Evolutionary conservation across 352 stramenopile genomes (phyloP).

Genomic region (Phytophthora pistaciae): DNA sequence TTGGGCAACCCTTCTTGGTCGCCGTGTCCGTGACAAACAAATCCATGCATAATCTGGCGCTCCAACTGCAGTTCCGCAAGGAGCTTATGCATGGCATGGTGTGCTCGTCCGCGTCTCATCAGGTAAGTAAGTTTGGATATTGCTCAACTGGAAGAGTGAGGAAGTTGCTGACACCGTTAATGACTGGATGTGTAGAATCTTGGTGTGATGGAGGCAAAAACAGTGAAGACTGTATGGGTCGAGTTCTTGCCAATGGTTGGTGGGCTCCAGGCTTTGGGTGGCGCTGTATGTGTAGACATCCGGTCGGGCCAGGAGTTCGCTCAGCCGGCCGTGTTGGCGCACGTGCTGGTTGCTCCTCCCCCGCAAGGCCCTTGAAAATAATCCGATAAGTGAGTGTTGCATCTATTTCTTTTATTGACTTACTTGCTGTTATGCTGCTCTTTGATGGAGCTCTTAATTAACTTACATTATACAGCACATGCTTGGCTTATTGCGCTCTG

Average conservation of each 20-base stretch:
- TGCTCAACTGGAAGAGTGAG: neutral
- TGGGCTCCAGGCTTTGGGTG: constrained; percentile 71
- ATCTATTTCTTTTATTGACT: neutral
- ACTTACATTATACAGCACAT: constrained; percentile 61
- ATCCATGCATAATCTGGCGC: constrained; percentile 56
- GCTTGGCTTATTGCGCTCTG: constrained; percentile 63
- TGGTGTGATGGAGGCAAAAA: constrained; percentile 58
- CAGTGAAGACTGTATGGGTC: constrained; percentile 51
- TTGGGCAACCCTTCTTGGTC: constrained; percentile 64
- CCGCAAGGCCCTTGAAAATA: constrained; percentile 26
- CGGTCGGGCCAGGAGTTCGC: constrained; percentile 66
- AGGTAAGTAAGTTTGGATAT: constrained; percentile 46
- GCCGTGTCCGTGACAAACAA: constrained; percentile 74
- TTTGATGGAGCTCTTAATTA: constrained; percentile 22
- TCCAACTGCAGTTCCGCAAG: constrained; percentile 86
- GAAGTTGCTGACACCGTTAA: neutral
- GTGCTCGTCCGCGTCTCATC: constrained; percentile 75
- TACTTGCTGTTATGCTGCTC: constrained; percentile 5
- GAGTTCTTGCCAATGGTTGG: constrained; percentile 75
- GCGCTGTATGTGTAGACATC: constrained; percentile 76
- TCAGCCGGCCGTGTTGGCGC: constrained; percentile 54
- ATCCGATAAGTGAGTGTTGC: constrained; percentile 1
- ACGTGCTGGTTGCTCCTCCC: constrained; percentile 57
- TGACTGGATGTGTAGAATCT: constrained; percentile 59
- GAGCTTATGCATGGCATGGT: constrained; percentile 77